Base-by-base conservation (phyloP, 2,329 filamentous ascomycete species). In the Hymenoscyphus scutula region DNA sequence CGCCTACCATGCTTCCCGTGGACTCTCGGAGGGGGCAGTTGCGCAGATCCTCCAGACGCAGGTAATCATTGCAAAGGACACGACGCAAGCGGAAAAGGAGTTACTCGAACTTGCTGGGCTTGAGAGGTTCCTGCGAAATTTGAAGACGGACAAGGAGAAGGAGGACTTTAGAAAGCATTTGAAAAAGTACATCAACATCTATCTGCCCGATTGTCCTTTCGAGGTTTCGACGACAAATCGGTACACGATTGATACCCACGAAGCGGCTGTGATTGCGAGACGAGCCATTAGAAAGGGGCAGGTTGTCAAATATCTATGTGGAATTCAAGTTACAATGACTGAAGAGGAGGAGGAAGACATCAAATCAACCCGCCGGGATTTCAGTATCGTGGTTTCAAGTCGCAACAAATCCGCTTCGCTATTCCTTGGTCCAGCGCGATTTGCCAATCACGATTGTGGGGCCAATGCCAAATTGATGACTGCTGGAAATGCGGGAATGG, bases 381-480 rank as follows among this genome's bases (percentile, higher is more conserved):
- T 99, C 75, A 97, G 93, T 75, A 93, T 99, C 67, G 93, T 99
- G 34, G 90, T 97, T 73, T 97, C 93, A 65, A 94, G 92, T 68
- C 85, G 95, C 63, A 94, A 90, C 77, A 97, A 96, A 77, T 89
- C 89, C 64, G 90, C 93, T 32, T 96, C 91, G 58, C 80, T 99
- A 51, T 98, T 99, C 74, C 88, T 99, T 74, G 95, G 95, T 0
- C 96, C 95, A 7, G 95, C 95, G 37, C 88, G 95, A 58, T 98
- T 99, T 75, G 92, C 95, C 29, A 99, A 99, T 74, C 95, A 99
- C 77, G 95, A 99, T 76, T 99, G 95, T 77, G 84, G 90, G 69
- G 92, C 95, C 34, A 99, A 98, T 78, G 93, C 93, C 8, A 86
- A 88, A 72, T 83, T 99, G 53, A 89, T 91, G 69, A 97, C 92